phyloP scores from a whole-genome alignment of 2,329 filamentous ascomycete genomes.

The Cyphellophora europaea region DNA sequence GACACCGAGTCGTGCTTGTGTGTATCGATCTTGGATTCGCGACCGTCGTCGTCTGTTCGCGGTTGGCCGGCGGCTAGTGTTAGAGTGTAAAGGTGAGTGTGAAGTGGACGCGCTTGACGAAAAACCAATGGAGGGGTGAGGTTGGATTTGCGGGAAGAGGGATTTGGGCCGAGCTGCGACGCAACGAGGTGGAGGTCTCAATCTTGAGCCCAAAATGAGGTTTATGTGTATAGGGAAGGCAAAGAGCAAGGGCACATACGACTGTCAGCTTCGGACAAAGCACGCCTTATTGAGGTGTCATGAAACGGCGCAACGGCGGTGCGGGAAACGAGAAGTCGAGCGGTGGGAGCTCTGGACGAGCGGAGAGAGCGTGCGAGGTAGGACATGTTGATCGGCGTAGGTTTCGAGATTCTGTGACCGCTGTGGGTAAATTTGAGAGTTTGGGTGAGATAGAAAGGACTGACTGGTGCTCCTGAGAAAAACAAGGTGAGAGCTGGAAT shows the following conservation, averaged over 20 bases:
- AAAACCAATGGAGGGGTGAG: too few relatives aligned
- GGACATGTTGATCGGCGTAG: slow-evolving; percentile 8
- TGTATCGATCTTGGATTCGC: slow-evolving; percentile 14
- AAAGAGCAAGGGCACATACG: slow-evolving; percentile 5
- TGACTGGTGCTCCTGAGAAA: too few relatives aligned
- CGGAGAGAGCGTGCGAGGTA: slow-evolving; percentile 8
- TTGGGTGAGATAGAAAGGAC: too few relatives aligned
- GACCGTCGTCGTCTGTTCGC: slow-evolving; percentile 11
- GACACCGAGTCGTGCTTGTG: slow-evolving; percentile 16
- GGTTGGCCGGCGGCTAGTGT: slow-evolving; percentile 1
- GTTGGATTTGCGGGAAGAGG: too few relatives aligned
- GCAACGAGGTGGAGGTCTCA: too few relatives aligned
- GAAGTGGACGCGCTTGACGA: background rate
- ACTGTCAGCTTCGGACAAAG: slow-evolving; percentile 12
- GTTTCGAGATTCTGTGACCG: background rate
- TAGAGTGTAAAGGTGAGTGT: background rate
- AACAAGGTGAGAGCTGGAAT: too few relatives aligned
- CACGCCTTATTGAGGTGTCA: slow-evolving; percentile 9
- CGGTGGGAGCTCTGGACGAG: slow-evolving; percentile 2
- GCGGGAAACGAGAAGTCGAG: slow-evolving; percentile 4
- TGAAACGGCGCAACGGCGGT: slow-evolving; percentile 11
- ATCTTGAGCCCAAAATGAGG: background rate
- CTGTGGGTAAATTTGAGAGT: too few relatives aligned
- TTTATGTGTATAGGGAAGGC: slow-evolving; percentile 1
- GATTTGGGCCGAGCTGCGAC: too few relatives aligned